Evolutionary conservation across 202 grass and related monocot genomes (phyloP), one percentile per base, ranked within the genome.

Genomic region (Dendrocalamus latiflorus): DNA sequence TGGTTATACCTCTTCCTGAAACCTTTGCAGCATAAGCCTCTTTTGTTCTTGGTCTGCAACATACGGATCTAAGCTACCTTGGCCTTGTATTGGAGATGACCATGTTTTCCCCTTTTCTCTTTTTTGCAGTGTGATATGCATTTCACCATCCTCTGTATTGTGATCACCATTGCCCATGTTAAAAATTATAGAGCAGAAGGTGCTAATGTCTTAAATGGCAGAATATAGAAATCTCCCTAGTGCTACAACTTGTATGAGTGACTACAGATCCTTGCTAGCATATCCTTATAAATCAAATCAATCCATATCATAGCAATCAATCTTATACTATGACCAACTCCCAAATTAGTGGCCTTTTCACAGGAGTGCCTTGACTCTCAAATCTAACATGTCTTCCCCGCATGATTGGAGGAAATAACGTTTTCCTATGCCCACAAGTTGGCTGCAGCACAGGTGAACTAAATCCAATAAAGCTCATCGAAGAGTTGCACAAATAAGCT

Each of bases 121-220:
- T 90, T 98, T 98, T 89, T 98, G 96, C 30, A 98, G 83, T 47
- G 96, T 98, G 44, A 98, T 85, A 70, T 98, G 93, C 96, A 95
- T 79, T 84, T 85, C 87, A 54, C 87, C 87, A 70, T 99, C 96
- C 96, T 93, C 96, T 99, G 70, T 58, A 68, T 81, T 83, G 41
- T 69, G 53, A 25, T 85, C 26, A 86, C 33, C 18, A 82, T 59
- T 71, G 7, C 9, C n/a, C n/a, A n/a, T n/a, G n/a, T n/a, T n/a
- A n/a, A n/a, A n/a, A n/a, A n/a, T n/a, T n/a, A n/a, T n/a, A n/a
- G n/a, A n/a, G n/a, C n/a, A n/a, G n/a, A n/a, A n/a, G n/a, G n/a
- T n/a, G n/a, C n/a, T n/a, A n/a, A n/a, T n/a, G n/a, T n/a, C n/a
- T n/a, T n/a, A n/a, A n/a, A n/a, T n/a, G n/a, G n/a, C n/a, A n/a